Base-by-base conservation (phyloP, 139 green algal species). In the Volvox africanus region DNA sequence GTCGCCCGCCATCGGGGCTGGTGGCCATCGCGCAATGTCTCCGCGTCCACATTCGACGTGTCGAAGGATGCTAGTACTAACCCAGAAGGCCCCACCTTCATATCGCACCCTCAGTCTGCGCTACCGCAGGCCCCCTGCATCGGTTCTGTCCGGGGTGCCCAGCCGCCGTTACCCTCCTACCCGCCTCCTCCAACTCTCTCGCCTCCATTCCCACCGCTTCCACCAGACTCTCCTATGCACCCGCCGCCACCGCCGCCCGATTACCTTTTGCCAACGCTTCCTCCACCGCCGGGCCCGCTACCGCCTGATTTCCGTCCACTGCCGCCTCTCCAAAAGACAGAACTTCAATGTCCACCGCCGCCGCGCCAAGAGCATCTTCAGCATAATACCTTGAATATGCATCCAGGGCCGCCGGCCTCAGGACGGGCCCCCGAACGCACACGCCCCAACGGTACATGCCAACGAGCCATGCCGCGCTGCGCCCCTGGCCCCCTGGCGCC, bases 151-250 rank as follows among this genome's bases (percentile, higher is more conserved):
- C 65, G 33, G 33, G 33, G 71, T 35, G 36, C 12, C 26, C 81
- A 73, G 18, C 81, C 55, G 30, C 81, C 81, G n/a, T 61, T 87
- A 61, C 81, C 81, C 50, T n/a, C 22, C 13, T 44, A 44, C 80
- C 80, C 80, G 50, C 80, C 80, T 30, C 81, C 30, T 26, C 61
- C 61, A 73, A 3, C 65, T 24, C 11, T 73, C 65, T 73, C 21
- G 16, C 76, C 76, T 26, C 32, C 76, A 32, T 55, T n/a, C 1
- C 61, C 61, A 33, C 37, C 36, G 33, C 37, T 67, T 44, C 78
- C 50, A 9, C 50, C 55, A n/a, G 22, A 24, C 44, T 55, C 44
- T 55, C 44, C 44, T 55, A 55, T 9, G 5, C 44, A 5, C 5
- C 44, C 44, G 9, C 44, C 44, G 20, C 81, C 81, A 14, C 81